A percentile compares a stretch with the other conserved stretches of the same genome.
These are phyloP conservation scores for Phialophora macrospora DNA, from an alignment of 2,329 filamentous ascomycete species.

Conservation along the genomic window DNA sequence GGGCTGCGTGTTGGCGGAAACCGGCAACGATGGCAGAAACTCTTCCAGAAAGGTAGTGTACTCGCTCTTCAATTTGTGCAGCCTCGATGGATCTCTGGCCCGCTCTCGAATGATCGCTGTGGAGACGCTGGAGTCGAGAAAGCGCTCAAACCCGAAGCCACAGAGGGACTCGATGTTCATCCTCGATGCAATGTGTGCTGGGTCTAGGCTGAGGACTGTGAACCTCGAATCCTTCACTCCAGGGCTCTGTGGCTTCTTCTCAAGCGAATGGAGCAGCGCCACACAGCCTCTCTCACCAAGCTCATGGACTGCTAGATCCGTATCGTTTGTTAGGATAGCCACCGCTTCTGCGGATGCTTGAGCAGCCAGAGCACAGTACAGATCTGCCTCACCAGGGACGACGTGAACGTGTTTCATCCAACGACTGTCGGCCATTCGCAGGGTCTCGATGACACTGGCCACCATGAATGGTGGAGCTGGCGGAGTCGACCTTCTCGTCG, in stretches of 20 bases:
- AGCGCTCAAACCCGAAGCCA: conserved; percentile 50
- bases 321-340: conserved; percentile 79
- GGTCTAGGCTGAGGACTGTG: conserved; percentile 24
- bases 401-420: conserved; percentile 56
- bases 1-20: not conserved
- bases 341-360: conserved; percentile 53
- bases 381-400: conserved; percentile 84
- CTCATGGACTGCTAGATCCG: conserved; percentile 78
- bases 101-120: conserved; percentile 41
- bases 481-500: conserved; percentile 42
- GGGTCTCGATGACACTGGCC: conserved; percentile 70
- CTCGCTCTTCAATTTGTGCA: conserved; percentile 30
- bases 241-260: conserved; percentile 43
- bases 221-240: conserved; percentile 35
- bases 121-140: conserved; percentile 40
- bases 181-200: conserved; percentile 40
- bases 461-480: conserved; percentile 73
- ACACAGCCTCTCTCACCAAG: conserved; percentile 67
- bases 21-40: conserved; percentile 37
- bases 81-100: conserved; percentile 38
- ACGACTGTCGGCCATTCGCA: conserved; percentile 36
- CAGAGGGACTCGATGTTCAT: conserved; percentile 45
- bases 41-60: conserved; percentile 46
- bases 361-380: conserved; percentile 73
- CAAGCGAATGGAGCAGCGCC: conserved; percentile 70